Conservation (phyloP, 441 rosid species). For the Populus hybrid region DNA sequence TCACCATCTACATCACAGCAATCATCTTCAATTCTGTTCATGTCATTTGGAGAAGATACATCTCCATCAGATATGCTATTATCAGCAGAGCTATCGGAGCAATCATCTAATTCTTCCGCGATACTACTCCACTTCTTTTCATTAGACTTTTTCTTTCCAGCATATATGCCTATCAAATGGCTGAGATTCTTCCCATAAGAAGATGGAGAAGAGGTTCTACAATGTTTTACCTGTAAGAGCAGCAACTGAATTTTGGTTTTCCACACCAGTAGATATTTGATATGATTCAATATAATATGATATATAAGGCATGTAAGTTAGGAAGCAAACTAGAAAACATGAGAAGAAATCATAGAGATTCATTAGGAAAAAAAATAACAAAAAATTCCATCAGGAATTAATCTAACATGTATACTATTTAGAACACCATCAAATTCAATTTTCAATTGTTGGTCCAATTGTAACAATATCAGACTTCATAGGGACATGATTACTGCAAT, state of each 20-base stretch:
- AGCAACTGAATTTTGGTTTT: constrained; percentile 10
- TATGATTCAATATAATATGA: neutral
- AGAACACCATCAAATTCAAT: neutral
- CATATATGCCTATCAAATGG: constrained; percentile 50
- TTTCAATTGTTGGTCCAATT: neutral
- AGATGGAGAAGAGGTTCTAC: constrained; percentile 60
- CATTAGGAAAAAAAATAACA: neutral
- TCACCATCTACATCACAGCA: constrained; percentile 36
- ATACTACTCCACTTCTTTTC: constrained; percentile 24
- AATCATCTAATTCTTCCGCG: constrained; percentile 34
- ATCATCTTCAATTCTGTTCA: constrained; percentile 23
- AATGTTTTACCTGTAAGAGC: constrained; percentile 68
- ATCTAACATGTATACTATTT: neutral
- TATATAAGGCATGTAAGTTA: neutral
- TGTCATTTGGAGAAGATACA: constrained; percentile 19
- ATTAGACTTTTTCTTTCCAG: constrained; percentile 35
- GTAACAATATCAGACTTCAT: neutral
- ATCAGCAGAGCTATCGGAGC: constrained; percentile 23
- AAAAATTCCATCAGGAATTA: neutral
- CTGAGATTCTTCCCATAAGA: constrained; percentile 64
- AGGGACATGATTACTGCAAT: neutral
- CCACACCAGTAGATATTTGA: neutral
- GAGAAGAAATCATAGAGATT: neutral
- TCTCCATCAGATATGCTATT: constrained; percentile 23
- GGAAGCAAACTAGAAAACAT: neutral